Percentiles rank a stretch among this genome's conserved stretches.
phyloP scores from a whole-genome alignment of 2,329 filamentous ascomycete species.

The Exserohilum rostratum region DNA sequence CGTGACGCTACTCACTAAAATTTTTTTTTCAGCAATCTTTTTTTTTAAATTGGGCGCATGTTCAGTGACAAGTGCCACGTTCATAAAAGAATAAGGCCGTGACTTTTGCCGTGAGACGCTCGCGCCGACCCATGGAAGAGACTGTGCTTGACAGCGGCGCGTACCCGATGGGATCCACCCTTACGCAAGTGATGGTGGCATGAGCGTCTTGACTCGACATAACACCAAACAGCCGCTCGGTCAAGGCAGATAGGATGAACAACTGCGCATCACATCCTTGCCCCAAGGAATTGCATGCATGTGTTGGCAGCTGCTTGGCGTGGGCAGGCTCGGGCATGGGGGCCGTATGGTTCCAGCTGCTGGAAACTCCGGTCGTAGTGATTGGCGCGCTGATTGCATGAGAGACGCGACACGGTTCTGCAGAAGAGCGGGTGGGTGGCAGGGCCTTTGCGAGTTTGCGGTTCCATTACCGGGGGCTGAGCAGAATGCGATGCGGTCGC shows the following conservation, averaged over 20 bases:
- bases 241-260: neutral
- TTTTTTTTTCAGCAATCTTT: too few relatives aligned
- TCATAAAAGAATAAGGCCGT: neutral
- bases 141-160: conserved; percentile 8
- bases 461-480: too few relatives aligned
- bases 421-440: too few relatives aligned
- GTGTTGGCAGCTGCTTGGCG: neutral
- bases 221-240: neutral
- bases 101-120: neutral
- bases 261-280: neutral
- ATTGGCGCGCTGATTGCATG: neutral
- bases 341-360: too few relatives aligned
- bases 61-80: too few relatives aligned
- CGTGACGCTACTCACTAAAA: too few relatives aligned
- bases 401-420: too few relatives aligned
- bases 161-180: neutral
- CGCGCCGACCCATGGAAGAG: neutral
- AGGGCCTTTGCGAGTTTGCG: too few relatives aligned
- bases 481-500: too few relatives aligned
- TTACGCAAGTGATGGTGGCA: neutral
- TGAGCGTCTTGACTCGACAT: neutral
- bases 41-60: too few relatives aligned
- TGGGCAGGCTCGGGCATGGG: too few relatives aligned
- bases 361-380: neutral
- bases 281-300: neutral